phyloP scores from a whole-genome alignment of 176 grass and related monocot genomes.

The Musa acuminata region DNA sequence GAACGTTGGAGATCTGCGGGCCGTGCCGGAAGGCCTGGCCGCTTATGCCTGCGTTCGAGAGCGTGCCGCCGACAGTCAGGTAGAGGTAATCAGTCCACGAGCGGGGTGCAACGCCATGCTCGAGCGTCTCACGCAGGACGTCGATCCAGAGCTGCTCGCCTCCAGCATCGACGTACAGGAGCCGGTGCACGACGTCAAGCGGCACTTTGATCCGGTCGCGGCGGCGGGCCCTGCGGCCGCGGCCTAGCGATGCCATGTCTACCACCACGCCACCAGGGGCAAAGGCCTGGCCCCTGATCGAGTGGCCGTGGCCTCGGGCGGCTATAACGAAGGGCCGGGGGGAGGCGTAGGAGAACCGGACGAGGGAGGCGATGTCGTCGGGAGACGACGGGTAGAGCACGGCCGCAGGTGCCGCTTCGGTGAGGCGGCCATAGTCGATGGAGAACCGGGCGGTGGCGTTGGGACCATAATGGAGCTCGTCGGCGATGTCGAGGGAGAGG shows the following conservation, averaged over 20 bases:
- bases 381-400: constrained; percentile 7
- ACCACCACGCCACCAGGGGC: constrained; percentile 3
- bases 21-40: constrained; percentile 20
- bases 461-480: constrained; percentile 12
- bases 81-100: constrained; percentile 22
- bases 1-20: constrained; percentile 16
- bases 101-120: background rate
- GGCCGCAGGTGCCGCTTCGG: constrained; percentile 1
- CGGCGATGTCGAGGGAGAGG: constrained; percentile 6
- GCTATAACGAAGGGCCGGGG: background rate
- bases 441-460: background rate
- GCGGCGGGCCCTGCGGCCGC: background rate
- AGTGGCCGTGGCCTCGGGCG: constrained; percentile 15
- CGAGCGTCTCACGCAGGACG: background rate
- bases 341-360: constrained; percentile 22
- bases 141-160: constrained; percentile 26
- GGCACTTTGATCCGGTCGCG: background rate
- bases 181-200: too few species aligned
- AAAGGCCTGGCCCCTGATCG: constrained; percentile 9
- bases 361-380: constrained; percentile 41
- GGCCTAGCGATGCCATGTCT: constrained; percentile 14
- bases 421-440: constrained; percentile 39
- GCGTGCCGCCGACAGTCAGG: constrained; percentile 23
- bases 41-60: constrained; percentile 17
- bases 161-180: constrained; percentile 1